A percentile compares a stretch with the other conserved stretches of the same genome.
Conservation (phyloP, 768 basidiomycete genomes). For the Trametes cubensis region DNA sequence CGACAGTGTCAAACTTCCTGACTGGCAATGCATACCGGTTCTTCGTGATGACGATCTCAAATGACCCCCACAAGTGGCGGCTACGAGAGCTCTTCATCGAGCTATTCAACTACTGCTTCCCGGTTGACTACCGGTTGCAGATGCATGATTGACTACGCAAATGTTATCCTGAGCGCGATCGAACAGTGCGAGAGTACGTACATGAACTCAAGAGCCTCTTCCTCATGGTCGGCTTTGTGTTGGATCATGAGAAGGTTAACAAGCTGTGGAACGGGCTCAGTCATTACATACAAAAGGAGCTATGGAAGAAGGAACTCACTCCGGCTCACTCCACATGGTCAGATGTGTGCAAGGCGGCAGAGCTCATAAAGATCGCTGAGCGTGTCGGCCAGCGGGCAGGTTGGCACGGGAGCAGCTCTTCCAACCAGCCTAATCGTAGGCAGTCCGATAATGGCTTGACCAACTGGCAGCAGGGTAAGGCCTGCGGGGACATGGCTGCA, state of each 20-base stretch:
- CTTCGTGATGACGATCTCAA: no score
- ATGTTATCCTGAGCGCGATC: no score
- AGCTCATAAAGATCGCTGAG: conserved; percentile 37
- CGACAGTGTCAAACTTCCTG: conserved; percentile 34
- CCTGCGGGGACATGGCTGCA: no score
- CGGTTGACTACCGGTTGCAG: conserved; percentile 27
- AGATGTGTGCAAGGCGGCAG: conserved; percentile 33
- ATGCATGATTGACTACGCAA: conserved; percentile 31
- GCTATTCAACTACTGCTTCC: conserved; percentile 33
- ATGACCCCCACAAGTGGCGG: conserved; percentile 24
- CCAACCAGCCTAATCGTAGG: no score
- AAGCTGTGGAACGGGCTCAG: conserved; percentile 41
- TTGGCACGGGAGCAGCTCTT: no score
- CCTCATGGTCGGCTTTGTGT: conserved; percentile 36
- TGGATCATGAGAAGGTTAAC: conserved; percentile 34
- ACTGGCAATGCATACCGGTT: conserved; percentile 35
- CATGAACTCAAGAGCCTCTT: conserved; percentile 39
- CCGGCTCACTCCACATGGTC: conserved; percentile 32
- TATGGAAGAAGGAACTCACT: conserved; percentile 36
- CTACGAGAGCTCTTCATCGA: conserved; percentile 18
- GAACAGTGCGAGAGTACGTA: conserved; percentile 36
- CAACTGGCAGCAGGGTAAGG: no score
- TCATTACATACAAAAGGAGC: conserved; percentile 30
- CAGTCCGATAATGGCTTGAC: no score
- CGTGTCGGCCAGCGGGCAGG: conserved; percentile 3